Base-by-base conservation (phyloP, 176 grass and related monocot species). In the Phoenix roebelenii region DNA sequence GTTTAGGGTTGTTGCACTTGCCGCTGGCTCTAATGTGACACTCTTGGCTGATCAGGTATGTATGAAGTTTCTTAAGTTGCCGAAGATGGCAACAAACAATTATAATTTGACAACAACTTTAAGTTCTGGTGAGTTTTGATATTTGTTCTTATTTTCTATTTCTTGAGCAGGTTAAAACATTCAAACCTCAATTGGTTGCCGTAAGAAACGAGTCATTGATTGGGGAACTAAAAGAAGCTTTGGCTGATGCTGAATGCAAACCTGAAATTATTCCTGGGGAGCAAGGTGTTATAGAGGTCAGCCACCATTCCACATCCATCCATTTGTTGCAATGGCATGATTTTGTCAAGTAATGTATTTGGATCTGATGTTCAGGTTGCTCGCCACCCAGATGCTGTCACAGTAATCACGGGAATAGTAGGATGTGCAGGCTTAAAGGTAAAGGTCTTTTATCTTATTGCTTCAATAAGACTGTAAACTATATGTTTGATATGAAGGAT, bases 201-300 rank as follows among this genome's bases (percentile, higher is more conserved):
- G 79, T 98, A 49, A 67, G 84, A 79, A 78, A 98, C 4, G 93
- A 89, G 68, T 83, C 82, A 57, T 63, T 88, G 32, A 39, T 98
- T 55, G 75, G 73, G 80, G 87, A 98, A 68, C 63, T 98, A 48
- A 89, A 85, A 79, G 87, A 88, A 80, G 93, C 93, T 39, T 70
- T 98, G 75, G 93, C 84, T 85, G 93, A 81, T 73, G 88, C 69
- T 71, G 87, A 98, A 15, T 44, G 83, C 23, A 98, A 85, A 73
- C 87, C 87, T 75, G 87, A 98, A 72, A 98, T 98, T 74, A 98
- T 98, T 77, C 87, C 93, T 57, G 93, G 93, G 61, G 93, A 98
- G 60, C 58, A 98, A 85, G 93, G 93, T 64, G 67, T 92, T 54
- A 65, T 92, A 63, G 93, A 98, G 82, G 93, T 89, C 56, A 56